Conservation (phyloP, 1,139 yeast genomes). For the Suhomyces taliae region DNA sequence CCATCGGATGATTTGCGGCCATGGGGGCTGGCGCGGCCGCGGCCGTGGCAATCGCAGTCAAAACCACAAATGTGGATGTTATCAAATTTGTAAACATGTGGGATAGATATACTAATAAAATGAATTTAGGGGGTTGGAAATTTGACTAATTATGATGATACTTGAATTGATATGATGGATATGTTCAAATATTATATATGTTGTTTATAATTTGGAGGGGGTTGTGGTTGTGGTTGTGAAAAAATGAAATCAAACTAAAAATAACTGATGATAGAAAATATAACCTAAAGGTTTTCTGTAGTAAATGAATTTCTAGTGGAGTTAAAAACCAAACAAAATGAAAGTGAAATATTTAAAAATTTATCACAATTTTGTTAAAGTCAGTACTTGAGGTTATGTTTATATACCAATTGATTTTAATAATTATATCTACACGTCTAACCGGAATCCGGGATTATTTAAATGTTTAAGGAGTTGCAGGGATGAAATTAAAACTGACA, state of each 20-base stretch:
- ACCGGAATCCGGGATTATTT: background rate
- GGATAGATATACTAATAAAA: too few relatives aligned
- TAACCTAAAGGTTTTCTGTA: too few relatives aligned
- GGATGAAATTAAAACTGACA: conserved; percentile 5
- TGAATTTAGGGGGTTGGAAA: background rate
- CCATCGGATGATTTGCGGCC: conserved; percentile 10
- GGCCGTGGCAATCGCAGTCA: conserved; percentile 5
- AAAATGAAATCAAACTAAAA: too few relatives aligned
- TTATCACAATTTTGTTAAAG: background rate
- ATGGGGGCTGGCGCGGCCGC: conserved; percentile 11
- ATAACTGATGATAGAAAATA: too few relatives aligned
- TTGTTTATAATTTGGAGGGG: too few relatives aligned
- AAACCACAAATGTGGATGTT: conserved; percentile 1
- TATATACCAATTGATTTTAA: background rate
- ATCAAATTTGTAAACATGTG: conserved; percentile 5
- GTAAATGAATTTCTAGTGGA: too few relatives aligned
- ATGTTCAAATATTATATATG: too few relatives aligned
- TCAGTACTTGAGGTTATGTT: background rate
- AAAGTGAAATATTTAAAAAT: background rate
- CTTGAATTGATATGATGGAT: background rate
- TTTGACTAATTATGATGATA: too few relatives aligned
- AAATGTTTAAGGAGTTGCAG: conserved; percentile 6
- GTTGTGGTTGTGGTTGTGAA: too few relatives aligned
- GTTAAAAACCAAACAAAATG: too few relatives aligned
- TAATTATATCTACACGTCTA: background rate